Evolutionary conservation across 257 asterid species (phyloP), one percentile per base, ranked within the genome.

Genomic region (Linaria vulgaris): DNA sequence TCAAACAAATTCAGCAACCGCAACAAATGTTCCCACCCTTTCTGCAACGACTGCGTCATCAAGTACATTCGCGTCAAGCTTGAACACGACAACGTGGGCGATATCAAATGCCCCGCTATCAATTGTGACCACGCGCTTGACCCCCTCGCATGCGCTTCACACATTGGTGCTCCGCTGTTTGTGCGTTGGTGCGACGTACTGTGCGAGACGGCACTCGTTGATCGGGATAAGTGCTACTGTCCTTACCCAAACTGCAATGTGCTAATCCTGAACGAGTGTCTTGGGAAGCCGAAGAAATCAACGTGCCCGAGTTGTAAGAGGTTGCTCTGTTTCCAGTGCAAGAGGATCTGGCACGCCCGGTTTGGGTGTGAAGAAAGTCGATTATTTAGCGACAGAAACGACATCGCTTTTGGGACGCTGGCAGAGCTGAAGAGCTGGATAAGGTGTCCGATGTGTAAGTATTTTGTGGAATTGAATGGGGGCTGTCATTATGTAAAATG

Each of bases 151-250:
- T 81, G 82, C 59, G 81, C 80, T n/a, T 6, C 67, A 1, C 45
- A 78, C 14, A 70, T 85, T 1, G 81, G 78, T 12, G 70, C 55
- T 2, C 19, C 61, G 55, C 73, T 79, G 59, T 85, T 85, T 39
- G 76, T 69, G n/a, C 79, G 79, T 72, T 85, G 96, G 95, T 81
- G 90, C 66, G 91, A 87, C 43, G 85, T 63, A 48, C 86, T 87
- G 7, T 83, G 88, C 23, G 84, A 85, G 54, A 57, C 70, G 24
- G 77, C 76, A 64, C 53, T 87, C 57, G 46, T 60, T 74, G 83
- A 56, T 11, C 12, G 23, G 49, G 76, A 74, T 0, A 63, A 43
- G 41, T 69, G 88, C 57, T 85, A 87, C 61, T 90, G 95, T 31
- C 97, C 95, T 15, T 56, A 83, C 57, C 15, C 70, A 34, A 61